These are phyloP conservation scores for Miscanthus lutarioriparius DNA, from an alignment of 176 grass and related monocot genomes.

Conservation along the genomic window DNA sequence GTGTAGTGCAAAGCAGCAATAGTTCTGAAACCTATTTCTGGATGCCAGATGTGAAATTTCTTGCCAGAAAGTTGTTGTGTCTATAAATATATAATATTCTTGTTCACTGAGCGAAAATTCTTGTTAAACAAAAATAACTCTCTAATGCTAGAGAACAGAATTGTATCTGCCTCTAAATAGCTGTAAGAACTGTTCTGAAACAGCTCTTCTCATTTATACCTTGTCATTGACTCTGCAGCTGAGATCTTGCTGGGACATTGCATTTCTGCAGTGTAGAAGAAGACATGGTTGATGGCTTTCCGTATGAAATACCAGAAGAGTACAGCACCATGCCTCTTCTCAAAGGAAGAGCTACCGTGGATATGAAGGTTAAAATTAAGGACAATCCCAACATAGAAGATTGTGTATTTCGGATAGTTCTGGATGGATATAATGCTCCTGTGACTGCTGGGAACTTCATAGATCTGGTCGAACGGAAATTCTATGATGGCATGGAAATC, in stretches of 20 bases:
- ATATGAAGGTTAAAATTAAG: constrained; percentile 99
- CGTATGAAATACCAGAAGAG: constrained; percentile 87
- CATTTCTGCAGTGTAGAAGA: constrained; percentile 99
- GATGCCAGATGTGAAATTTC: background rate
- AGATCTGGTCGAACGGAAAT: constrained; percentile 89
- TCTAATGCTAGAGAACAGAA: constrained; percentile 26
- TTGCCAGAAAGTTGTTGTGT: background rate
- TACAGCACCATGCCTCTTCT: constrained; percentile 91
- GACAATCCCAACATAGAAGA: constrained; percentile 92
- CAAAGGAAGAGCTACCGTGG: constrained; percentile 88
- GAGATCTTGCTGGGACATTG: constrained; percentile 96
- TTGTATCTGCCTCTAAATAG: constrained; percentile 40
- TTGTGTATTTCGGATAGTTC: constrained; percentile 87
- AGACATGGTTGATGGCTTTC: constrained; percentile 98
- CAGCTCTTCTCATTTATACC: constrained; percentile 90
- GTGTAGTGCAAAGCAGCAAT: background rate
- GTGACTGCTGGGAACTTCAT: constrained; percentile 92
- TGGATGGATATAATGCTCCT: constrained; percentile 95
- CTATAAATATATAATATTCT: constrained; percentile 15
- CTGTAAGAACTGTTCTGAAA: constrained; percentile 46
- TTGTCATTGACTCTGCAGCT: constrained; percentile 97
- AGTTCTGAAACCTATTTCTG: constrained; percentile 4
- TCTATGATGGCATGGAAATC: constrained; percentile 98
- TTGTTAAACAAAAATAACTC: constrained; percentile 1
- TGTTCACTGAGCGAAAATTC: background rate